Conservation (phyloP, 2,329 filamentous ascomycete species). For the Colletotrichum sp. region DNA sequence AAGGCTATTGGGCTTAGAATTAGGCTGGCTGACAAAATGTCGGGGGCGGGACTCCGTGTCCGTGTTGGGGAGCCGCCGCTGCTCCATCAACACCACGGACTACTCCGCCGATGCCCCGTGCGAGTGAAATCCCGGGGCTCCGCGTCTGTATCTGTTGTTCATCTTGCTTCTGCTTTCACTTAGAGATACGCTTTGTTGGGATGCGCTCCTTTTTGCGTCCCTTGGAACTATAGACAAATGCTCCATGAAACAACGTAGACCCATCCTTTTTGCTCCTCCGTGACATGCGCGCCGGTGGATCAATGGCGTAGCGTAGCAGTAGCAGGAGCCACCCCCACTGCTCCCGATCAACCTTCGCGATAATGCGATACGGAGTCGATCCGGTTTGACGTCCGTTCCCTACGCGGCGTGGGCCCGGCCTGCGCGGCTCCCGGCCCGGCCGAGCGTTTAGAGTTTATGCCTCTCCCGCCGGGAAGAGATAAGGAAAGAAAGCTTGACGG, state of each 20-base stretch:
- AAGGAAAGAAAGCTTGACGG: not conserved
- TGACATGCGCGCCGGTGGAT: not conserved
- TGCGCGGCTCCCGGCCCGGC: constrained; percentile 5
- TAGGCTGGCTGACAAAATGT: not conserved
- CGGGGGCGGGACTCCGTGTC: not conserved
- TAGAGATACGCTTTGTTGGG: constrained; percentile 3
- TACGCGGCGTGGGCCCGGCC: not conserved
- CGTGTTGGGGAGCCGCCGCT: not conserved
- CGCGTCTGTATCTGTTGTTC: constrained; percentile 12
- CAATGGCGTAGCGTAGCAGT: not conserved
- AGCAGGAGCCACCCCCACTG: not conserved
- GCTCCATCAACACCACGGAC: not conserved
- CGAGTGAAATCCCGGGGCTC: constrained; percentile 18
- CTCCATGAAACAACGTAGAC: not conserved
- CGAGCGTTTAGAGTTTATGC: not conserved
- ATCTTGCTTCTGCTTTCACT: not conserved
- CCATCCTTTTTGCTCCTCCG: not conserved
- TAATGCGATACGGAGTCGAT: not conserved
- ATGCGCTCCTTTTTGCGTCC: not conserved
- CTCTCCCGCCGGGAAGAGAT: not conserved
- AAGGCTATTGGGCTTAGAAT: constrained; percentile 1
- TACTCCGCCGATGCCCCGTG: not conserved
- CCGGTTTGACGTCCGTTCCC: not conserved
- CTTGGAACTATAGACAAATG: constrained; percentile 5
- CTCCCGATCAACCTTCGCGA: not conserved